A percentile compares a stretch with the other conserved stretches of the same genome.
phyloP scores from a whole-genome alignment of 495 filamentous ascomycete genomes.

The Neurospora sublineolata region DNA sequence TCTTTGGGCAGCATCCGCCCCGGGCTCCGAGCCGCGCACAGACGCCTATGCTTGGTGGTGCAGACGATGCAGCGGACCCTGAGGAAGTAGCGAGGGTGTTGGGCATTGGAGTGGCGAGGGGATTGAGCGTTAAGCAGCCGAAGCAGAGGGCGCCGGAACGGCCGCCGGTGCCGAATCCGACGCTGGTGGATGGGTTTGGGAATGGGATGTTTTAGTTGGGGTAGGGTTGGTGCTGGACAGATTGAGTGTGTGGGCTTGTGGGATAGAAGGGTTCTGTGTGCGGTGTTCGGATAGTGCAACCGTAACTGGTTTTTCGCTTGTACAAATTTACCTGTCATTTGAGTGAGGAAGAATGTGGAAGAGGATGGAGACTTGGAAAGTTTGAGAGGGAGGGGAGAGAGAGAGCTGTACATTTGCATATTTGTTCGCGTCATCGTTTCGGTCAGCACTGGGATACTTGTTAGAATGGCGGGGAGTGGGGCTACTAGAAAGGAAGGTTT shows the following conservation, averaged over 20 bases:
- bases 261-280: background rate
- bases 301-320: background rate
- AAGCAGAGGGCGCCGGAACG: slow-evolving; percentile 1
- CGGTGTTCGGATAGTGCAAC: background rate
- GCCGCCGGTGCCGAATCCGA: background rate
- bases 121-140: slow-evolving; percentile 16
- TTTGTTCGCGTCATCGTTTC: background rate
- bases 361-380: background rate
- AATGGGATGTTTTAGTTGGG: slow-evolving; percentile 14
- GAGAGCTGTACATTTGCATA: background rate
- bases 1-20: background rate
- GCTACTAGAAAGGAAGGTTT: background rate
- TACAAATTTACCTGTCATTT: background rate
- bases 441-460: background rate
- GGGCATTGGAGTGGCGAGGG: slow-evolving; percentile 22
- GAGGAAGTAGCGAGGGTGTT: background rate
- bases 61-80: background rate
- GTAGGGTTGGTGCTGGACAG: background rate
- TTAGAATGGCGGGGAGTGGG: background rate
- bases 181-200: slow-evolving; percentile 16
- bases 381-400: background rate
- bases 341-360: background rate
- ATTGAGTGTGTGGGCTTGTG: background rate
- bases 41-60: slow-evolving; percentile 7
- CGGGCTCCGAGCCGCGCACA: slow-evolving; percentile 1